phyloP scores from a whole-genome alignment of 352 stramenopile genomes.

The Thraustochytrium striatum region DNA sequence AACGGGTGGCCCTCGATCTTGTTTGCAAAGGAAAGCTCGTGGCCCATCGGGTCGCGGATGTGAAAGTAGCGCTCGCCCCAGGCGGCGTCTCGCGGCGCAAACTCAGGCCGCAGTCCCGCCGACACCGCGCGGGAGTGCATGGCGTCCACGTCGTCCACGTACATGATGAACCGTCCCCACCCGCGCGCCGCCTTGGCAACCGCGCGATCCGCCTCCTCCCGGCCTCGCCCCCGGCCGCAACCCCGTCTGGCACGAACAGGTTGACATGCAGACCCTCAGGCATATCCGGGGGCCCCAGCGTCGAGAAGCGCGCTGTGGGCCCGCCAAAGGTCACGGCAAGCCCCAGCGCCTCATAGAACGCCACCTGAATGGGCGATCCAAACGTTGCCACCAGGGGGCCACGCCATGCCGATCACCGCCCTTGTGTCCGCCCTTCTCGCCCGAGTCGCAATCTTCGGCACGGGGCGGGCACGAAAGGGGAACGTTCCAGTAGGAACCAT shows the following conservation, averaged over 20 bases:
- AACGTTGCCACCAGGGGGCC: no score
- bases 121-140: neutral
- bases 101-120: neutral
- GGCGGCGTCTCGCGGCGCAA: neutral
- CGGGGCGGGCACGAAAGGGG: no score
- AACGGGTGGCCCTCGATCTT: slow-evolving; percentile 24
- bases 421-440: no score
- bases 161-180: slow-evolving; percentile 28
- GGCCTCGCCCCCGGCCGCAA: neutral
- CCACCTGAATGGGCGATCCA: no score
- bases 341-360: slow-evolving; percentile 4
- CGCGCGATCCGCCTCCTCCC: no score
- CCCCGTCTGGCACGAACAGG: slow-evolving; percentile 7
- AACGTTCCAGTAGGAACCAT: no score
- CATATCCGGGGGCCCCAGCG: neutral
- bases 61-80: slow-evolving; percentile 36
- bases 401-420: no score
- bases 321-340: slow-evolving; percentile 3
- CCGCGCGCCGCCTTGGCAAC: no score
- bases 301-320: neutral
- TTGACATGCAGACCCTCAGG: slow-evolving; percentile 13
- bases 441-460: no score
- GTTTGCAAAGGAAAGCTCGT: slow-evolving; percentile 26
- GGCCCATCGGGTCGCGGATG: slow-evolving; percentile 8
- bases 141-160: slow-evolving; percentile 16